Base-by-base conservation (phyloP, 228 moss, liverwort and hornwort genomes). In the Sphagnum fallax region DNA sequence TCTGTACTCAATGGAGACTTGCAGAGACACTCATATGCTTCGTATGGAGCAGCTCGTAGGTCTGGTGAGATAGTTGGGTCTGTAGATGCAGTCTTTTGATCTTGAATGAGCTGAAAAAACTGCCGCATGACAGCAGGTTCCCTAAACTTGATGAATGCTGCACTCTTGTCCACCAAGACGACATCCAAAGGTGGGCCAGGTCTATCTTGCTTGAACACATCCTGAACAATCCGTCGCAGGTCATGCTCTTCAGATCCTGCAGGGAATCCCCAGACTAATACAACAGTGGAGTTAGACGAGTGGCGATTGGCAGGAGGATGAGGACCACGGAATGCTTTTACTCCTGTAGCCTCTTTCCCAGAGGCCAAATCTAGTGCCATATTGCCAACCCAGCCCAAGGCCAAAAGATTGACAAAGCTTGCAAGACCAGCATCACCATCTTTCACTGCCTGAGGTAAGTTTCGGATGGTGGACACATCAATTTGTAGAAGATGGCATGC, bases 211-310 rank as follows among this genome's bases (percentile, higher is more conserved):
- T 74, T 72, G 48, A 88, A 89, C n/a, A 91, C 67, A 47, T 73
- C 79, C 61, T 89, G 91, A 69, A 94, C 87, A 68, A 88, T 59
- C 69, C 74, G 75, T 64, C 88, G 78, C 49, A 94, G 52, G 70
- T 74, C 71, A 49, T 64, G 63, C 51, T 88, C 91, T 6, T 74
- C 74, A 64, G 72, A 80, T 64, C 78, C 72, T n/a, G 77, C 65
- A 76, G 89, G 84, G 59, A 86, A 75, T 16, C 94, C 94, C 94
- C 94, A 94, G 6, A 88, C 78, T n/a, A 94, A 86, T 12, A 79
- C 83, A 48, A 85, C 88, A 52, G 73, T 81, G 32, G 32, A 32
- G 32, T 32, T 32, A n/a, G 75, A 69, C 10, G 70, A 71, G 63
- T 77, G 66, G 47, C 87, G 79, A 70, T 72, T 73, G 8, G 75